Conservation (phyloP, 306 rosid genomes). For the Prinsepia uniflora region DNA sequence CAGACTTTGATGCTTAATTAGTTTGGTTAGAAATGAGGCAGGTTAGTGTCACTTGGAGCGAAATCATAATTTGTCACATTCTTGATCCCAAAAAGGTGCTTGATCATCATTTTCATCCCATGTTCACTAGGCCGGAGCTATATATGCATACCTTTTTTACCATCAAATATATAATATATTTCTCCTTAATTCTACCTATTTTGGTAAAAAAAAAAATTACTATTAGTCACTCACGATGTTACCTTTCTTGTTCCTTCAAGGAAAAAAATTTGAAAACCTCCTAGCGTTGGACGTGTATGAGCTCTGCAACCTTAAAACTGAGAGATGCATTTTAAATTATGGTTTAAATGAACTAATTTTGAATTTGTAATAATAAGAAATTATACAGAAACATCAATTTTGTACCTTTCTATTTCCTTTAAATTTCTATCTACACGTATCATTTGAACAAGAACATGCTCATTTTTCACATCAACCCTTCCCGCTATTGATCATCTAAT, state of each 20-base stretch:
- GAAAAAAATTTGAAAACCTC: no score
- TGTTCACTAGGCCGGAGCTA: conserved; percentile 26
- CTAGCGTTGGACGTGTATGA: no score
- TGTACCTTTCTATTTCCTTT: conserved; percentile 23
- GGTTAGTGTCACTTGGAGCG: not conserved
- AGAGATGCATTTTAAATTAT: conserved; percentile 7
- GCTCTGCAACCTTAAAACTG: not conserved
- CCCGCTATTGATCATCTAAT: conserved; percentile 50
- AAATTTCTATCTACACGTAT: conserved; percentile 38
- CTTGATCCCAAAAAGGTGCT: conserved; percentile 23
- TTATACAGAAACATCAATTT: conserved; percentile 37
- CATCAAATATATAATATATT: not conserved
- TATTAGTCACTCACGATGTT: no score
- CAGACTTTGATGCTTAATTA: not conserved
- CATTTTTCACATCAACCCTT: conserved; percentile 44
- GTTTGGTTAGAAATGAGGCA: conserved; percentile 11
- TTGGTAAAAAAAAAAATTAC: no score
- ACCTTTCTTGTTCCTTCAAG: no score
- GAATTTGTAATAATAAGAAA: conserved; percentile 26
- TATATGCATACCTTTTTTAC: not conserved
- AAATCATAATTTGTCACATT: conserved; percentile 22
- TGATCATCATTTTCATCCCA: conserved; percentile 14
- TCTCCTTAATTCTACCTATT: no score
- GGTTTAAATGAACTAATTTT: conserved; percentile 25
- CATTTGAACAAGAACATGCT: conserved; percentile 36